Base-by-base conservation (phyloP, 352 stramenopile species). In the Bremia lactucae region DNA sequence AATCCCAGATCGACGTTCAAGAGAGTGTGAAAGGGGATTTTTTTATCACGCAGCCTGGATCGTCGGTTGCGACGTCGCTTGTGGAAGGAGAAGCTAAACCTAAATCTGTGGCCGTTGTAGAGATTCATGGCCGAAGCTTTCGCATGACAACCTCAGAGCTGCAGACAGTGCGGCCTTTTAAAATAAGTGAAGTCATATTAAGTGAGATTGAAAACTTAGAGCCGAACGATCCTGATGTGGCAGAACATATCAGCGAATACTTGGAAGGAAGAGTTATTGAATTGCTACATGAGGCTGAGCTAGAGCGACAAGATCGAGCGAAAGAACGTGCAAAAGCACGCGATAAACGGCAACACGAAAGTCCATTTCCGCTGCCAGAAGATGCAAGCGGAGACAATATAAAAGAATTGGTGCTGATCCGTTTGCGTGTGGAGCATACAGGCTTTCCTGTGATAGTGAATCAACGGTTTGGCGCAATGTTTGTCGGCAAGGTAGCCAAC, bases 1-100 rank as follows among this genome's bases (percentile, higher is more conserved):
- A 99, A 71, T 98, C 93, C 62, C 57, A 84, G 16, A 96, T 98
- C 52, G 75, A 97, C 24, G 76, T 90, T 1, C 62, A 89, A 46
- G 89, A 98, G 63, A 97, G 83, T 42, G 65, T 97, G 13, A 90
- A 97, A 31, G 94, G 93, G 9, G 95, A 96, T 23, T 98, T 98
- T 57, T 94, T 92, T 37, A 95, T 99, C 42, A 94, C 83, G 11
- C 96, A 99, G 61, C 95, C 95, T 0, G 96, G 96, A 2, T 98
- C 90, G 2, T 96, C 78, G 6, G 90, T 99, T 14, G 95, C 95
- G 0, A 98, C 95, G 25, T 97, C 83, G 37, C 70, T 98, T 5
- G 81, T 92, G 1, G 73, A 90, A 51, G 95, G 92, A 5, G 80
- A 94, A 43, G 68, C 72, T 31, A 69, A 72, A 37, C 62, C 57